Percentiles rank a stretch among this genome's conserved stretches.
Evolutionary conservation across 1,284 basidiomycete species (phyloP).

Genomic region (Schizopora paradoxa): DNA sequence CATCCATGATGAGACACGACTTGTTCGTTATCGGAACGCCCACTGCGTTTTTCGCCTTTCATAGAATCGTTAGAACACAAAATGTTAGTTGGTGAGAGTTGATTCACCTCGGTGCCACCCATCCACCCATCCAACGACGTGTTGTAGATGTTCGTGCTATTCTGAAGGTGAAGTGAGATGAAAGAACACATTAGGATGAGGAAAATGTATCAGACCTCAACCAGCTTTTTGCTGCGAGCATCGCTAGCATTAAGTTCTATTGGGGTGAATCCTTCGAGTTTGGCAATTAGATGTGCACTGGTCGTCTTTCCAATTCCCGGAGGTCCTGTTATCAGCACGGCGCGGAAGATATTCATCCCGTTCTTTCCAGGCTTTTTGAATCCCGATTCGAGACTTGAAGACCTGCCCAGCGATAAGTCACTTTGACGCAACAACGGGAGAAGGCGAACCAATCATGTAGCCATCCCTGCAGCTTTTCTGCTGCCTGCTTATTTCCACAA

Average conservation of each 20-base stretch:
- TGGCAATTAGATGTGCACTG: constrained; percentile 88
- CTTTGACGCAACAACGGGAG: background rate
- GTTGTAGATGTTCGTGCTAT: constrained; percentile 83
- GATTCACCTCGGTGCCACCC: constrained; percentile 48
- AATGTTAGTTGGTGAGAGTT: background rate
- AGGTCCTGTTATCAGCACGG: constrained; percentile 86
- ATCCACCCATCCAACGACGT: constrained; percentile 87
- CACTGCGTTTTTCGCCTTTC: constrained; percentile 56
- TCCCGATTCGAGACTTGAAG: constrained; percentile 58
- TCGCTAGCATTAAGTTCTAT: constrained; percentile 98
- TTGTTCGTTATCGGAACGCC: constrained; percentile 73
- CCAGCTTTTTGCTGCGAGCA: constrained; percentile 90
- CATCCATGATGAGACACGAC: constrained; percentile 96
- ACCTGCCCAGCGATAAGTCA: constrained; percentile 42
- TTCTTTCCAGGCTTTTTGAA: constrained; percentile 96
- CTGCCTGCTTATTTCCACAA: constrained; percentile 89
- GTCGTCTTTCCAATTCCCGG: constrained; percentile 99
- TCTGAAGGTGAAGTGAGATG: constrained; percentile 37
- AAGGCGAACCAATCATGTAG: constrained; percentile 70
- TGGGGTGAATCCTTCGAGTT: constrained; percentile 83
- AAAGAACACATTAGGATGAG: background rate
- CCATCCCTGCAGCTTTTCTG: constrained; percentile 89
- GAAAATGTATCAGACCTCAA: constrained; percentile 63
- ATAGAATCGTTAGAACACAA: background rate
- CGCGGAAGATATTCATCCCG: constrained; percentile 82